Conservation (phyloP, 1,139 yeast species). For the Pichia sp. region DNA sequence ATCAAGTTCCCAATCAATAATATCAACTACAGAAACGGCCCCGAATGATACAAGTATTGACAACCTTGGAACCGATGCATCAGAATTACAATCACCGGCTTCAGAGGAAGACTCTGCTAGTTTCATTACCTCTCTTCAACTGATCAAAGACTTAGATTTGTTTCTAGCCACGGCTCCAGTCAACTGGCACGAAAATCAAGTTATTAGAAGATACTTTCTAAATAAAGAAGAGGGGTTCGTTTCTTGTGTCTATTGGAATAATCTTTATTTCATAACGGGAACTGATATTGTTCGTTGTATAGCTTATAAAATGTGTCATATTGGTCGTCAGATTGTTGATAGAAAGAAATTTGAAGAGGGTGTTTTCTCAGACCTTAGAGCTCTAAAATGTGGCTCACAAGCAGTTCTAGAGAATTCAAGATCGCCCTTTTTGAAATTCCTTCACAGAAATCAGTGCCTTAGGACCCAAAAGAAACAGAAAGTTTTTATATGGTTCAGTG, state of each 20-base stretch:
- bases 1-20: conserved; percentile 5
- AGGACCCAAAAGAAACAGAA: conserved; percentile 96
- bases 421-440: conserved; percentile 75
- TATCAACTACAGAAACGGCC: no score
- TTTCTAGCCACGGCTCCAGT: conserved; percentile 92
- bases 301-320: conserved; percentile 81
- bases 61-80: no score
- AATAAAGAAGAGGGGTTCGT: conserved; percentile 89
- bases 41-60: not conserved
- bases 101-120: conserved; percentile 5
- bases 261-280: conserved; percentile 85
- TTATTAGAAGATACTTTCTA: conserved; percentile 75
- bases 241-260: conserved; percentile 90
- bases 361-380: conserved; percentile 82
- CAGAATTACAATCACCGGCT: no score
- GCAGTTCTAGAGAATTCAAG: conserved; percentile 87
- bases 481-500: conserved; percentile 95
- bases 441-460: conserved; percentile 80
- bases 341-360: conserved; percentile 97
- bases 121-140: conserved; percentile 42
- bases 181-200: conserved; percentile 86
- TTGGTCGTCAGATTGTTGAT: conserved; percentile 80
- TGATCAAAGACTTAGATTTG: conserved; percentile 72
- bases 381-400: conserved; percentile 80
- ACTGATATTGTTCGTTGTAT: conserved; percentile 93